Base-by-base conservation (phyloP, 164 flowering plant genomes). In the Macadamia integrifolia region DNA sequence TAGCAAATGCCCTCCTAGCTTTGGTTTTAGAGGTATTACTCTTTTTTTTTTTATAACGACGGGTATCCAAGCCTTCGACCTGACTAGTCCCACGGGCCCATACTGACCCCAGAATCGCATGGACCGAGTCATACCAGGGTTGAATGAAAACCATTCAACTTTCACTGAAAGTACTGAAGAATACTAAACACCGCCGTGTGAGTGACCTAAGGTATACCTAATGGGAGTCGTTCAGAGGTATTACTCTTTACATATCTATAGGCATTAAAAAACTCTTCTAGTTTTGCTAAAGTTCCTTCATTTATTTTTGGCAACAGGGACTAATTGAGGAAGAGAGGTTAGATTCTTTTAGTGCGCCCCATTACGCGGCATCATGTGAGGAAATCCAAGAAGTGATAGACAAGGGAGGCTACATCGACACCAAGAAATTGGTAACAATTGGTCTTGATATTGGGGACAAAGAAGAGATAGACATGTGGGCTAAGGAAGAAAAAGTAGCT, bases 321-420 rank as follows among this genome's bases (percentile, higher is more conserved):
- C 46, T 66, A 14, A 42, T 77, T 48, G 56, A 66, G 32, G 77
- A 73, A 60, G 80, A 73, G 60, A 67, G 73, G n/a, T 55, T 73
- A 12, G 72, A 77, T 29, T 66, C 76, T 0, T 77, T 77, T 13
- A 67, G 73, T 35, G 69, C 56, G 1, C 80, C 80, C 1, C 64
- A 59, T 40, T 73, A 73, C 49, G 56, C 66, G 0, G 66, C 80
- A 15, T 62, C 66, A 1, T 3, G 14, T 40, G 70, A 73, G 8
- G 80, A 77, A 64, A 44, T 77, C 4, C 66, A 62, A 30, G 32
- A 50, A 13, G 40, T 53, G 4, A 61, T 77, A 13, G 31, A 67
- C 42, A 49, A 23, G 23, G 74, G 73, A 48, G 80, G 80, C 0
- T 77, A 74, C 3, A 73, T 77, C 32, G 15, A 2, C 1, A 57